Evolutionary conservation across 768 basidiomycete genomes (phyloP), one percentile per base, ranked within the genome.

Genomic region (Holtermanniella nyarrowii): DNA sequence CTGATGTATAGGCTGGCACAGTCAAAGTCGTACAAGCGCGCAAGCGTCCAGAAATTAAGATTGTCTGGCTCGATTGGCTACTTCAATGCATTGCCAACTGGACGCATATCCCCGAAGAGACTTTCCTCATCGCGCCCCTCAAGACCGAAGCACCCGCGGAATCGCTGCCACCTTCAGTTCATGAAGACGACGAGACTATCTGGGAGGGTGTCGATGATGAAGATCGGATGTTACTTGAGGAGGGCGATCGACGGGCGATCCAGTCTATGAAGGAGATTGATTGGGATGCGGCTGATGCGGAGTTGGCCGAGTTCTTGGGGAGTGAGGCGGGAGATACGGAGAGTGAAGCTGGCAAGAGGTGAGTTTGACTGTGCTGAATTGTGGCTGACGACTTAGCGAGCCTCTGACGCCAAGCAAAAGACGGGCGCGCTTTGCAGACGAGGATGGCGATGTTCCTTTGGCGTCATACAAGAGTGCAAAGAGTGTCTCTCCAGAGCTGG

Each of bases 391-490:
- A 14, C 47, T 26, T 26, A 51, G 16, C 40, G 41, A 22, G 18
- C 49, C 24, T n/a, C 50, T 4, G 41, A 51, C 21, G 50, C 42
- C 12, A 24, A 51, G 13, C 42, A 51, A 14, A 42, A 51, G 11
- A 18, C 16, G 26, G 20, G 26, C 27, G 27, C 47, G 45, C 4
- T 46, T 21, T 23, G 14, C 25, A 46, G 45, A 46, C 25, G 18
- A 16, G 18, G 45, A 21, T 21, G 18, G 21, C 25, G 25, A 46
- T 21, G 18, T 21, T 12, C 24, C 18, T 5, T 25, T 42, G 10
- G 26, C 25, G 11, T 57, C 52, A 5, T 59, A 11, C 2, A 27
- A 42, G 13, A 21, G 22, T 11, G 24, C 14, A 22, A 25, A 25
- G 11, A 46, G 14, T 25, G 45, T 18, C 10, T 14, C 20, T 5